Conservation (phyloP, 257 asterid species). For the Penstemon newberryi region DNA sequence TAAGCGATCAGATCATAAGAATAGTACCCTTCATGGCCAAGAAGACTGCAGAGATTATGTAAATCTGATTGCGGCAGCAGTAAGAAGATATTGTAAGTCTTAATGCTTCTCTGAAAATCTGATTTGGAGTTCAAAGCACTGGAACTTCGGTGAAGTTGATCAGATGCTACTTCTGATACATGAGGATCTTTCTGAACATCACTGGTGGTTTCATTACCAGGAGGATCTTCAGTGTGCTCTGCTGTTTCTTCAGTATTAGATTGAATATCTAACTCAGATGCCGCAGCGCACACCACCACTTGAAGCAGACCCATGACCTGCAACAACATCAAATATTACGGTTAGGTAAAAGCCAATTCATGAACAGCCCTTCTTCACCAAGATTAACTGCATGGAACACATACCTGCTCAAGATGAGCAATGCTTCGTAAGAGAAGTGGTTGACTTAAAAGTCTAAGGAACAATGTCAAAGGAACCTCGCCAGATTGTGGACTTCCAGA, state of each 20-base stretch:
- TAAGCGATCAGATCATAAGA: constrained; percentile 15
- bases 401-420: constrained; percentile 95
- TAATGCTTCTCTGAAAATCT: constrained; percentile 46
- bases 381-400: background rate
- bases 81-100: constrained; percentile 55
- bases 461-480: constrained; percentile 77
- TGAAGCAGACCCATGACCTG: constrained; percentile 94
- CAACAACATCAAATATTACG: constrained; percentile 18
- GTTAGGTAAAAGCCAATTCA: constrained; percentile 21
- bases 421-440: constrained; percentile 83
- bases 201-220: constrained; percentile 45
- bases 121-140: constrained; percentile 46
- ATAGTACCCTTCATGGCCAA: constrained; percentile 92
- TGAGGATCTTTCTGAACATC: constrained; percentile 45
- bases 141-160: constrained; percentile 42
- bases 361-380: constrained; percentile 15
- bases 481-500: constrained; percentile 47
- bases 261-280: constrained; percentile 65
- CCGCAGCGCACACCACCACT: constrained; percentile 86
- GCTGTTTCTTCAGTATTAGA: constrained; percentile 59
- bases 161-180: constrained; percentile 42
- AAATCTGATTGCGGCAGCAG: constrained; percentile 76
- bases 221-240: constrained; percentile 33
- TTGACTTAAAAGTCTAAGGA: constrained; percentile 78
- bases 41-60: constrained; percentile 83